Evolutionary conservation across 139 green algal genomes (phyloP).

Genomic region (Chlorella ohadii): DNA sequence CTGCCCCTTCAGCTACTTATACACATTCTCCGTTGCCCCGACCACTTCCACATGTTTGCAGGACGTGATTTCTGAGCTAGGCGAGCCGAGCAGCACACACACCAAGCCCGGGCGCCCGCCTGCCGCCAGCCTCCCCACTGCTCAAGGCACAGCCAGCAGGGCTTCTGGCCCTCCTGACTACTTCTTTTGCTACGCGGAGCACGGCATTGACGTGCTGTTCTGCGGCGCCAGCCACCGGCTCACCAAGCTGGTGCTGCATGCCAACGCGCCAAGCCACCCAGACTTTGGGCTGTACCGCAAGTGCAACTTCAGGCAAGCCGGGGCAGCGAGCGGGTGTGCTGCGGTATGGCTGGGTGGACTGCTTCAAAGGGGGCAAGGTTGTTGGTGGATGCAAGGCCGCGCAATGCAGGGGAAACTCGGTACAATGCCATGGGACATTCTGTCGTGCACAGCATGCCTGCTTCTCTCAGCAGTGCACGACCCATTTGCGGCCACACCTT

Average conservation of each 20-base stretch:
- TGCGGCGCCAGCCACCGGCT: conserved; percentile 48
- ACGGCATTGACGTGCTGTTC: conserved; percentile 63
- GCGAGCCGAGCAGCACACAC: conserved; percentile 36
- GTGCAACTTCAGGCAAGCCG: conserved; percentile 57
- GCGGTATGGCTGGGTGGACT: no score
- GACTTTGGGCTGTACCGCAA: conserved; percentile 63
- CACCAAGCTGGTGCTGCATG: conserved; percentile 70
- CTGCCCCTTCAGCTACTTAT: no score
- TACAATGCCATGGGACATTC: no score
- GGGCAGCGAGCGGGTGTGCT: not conserved
- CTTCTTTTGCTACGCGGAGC: conserved; percentile 52
- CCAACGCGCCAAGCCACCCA: conserved; percentile 61
- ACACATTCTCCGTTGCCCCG: no score
- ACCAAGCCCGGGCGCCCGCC: not conserved
- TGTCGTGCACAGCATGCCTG: no score
- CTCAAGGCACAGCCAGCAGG: not conserved
- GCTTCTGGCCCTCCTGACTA: conserved; percentile 37
- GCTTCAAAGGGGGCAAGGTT: no score
- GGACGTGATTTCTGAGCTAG: conserved; percentile 60
- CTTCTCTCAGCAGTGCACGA: no score
- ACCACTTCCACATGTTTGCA: no score
- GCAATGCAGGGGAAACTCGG: no score
- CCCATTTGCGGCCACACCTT: no score
- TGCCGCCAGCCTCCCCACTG: not conserved
- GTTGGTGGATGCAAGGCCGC: no score